Evolutionary conservation across 2,329 filamentous ascomycete genomes (phyloP).

Genomic region (Aspergillus sp.): DNA sequence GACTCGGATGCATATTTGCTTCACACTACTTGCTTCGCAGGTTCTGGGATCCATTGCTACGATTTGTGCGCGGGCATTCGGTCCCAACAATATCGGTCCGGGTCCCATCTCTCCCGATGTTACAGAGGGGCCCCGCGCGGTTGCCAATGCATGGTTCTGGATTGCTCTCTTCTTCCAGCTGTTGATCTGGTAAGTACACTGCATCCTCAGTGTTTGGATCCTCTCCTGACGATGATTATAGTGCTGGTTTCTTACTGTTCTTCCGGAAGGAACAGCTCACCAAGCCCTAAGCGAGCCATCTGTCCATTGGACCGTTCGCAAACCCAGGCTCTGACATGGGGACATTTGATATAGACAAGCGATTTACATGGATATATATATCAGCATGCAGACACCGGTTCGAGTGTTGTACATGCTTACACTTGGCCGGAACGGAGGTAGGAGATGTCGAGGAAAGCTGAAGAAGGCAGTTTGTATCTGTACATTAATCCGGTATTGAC

Average conservation of each 20-base stretch:
- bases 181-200: conserved; percentile 52
- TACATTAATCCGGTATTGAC: conserved; percentile 5
- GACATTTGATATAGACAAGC: too few relatives aligned
- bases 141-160: conserved; percentile 60
- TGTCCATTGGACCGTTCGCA: too few relatives aligned
- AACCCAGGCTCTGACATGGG: too few relatives aligned
- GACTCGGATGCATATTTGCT: conserved; percentile 63
- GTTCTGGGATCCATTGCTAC: conserved; percentile 61
- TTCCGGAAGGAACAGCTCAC: conserved; percentile 46
- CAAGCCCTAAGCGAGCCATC: conserved; percentile 32
- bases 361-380: too few relatives aligned
- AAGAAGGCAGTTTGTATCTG: not conserved
- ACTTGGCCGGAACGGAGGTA: too few relatives aligned
- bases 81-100: conserved; percentile 60
- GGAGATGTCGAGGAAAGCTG: not conserved
- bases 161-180: conserved; percentile 57
- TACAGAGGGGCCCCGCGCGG: conserved; percentile 44
- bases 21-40: conserved; percentile 59
- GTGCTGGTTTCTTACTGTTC: conserved; percentile 41
- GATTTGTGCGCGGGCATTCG: conserved; percentile 59
- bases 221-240: conserved; percentile 14
- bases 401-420: too few relatives aligned
- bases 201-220: not conserved
- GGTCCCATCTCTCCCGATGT: conserved; percentile 63
- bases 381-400: too few relatives aligned